Percentiles rank a stretch among this genome's conserved stretches.
Conservation (phyloP, 1,139 yeast genomes). For the Torulaspora pretoriensis region DNA sequence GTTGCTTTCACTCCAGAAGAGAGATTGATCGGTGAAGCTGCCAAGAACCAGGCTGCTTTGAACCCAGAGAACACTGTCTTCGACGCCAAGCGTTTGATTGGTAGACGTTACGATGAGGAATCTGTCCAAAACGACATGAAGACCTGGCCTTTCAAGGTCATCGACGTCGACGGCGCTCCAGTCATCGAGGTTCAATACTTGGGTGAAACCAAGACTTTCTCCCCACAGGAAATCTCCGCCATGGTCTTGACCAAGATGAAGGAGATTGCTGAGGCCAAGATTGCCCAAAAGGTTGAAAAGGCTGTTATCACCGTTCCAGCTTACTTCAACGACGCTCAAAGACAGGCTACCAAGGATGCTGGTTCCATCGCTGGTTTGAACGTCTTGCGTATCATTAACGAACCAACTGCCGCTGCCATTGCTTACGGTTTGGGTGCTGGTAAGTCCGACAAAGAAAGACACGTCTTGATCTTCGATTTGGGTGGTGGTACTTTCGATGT, state of each 20-base stretch:
- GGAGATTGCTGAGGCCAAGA: constrained; percentile 87
- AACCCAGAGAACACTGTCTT: constrained; percentile 79
- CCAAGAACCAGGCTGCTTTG: constrained; percentile 87
- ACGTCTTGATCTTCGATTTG: constrained; percentile 85
- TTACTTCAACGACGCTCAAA: constrained; percentile 92
- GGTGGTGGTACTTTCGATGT: constrained; percentile 98
- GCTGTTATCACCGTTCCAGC: constrained; percentile 97
- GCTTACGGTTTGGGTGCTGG: constrained; percentile 95
- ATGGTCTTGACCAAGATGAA: constrained; percentile 92
- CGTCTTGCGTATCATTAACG: constrained; percentile 86
- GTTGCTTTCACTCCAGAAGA: constrained; percentile 84
- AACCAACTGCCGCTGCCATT: constrained; percentile 95
- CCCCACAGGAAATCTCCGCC: constrained; percentile 89
- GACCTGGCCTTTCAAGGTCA: constrained; percentile 73
- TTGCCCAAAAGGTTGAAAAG: constrained; percentile 84
- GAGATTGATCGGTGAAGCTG: constrained; percentile 91
- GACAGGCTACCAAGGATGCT: constrained; percentile 95
- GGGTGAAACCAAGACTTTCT: constrained; percentile 67
- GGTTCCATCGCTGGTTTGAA: constrained; percentile 92
- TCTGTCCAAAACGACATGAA: constrained; percentile 79
- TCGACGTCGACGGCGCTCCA: constrained; percentile 72
- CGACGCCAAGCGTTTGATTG: constrained; percentile 85
- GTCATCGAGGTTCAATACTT: constrained; percentile 68
- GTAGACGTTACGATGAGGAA: constrained; percentile 72
- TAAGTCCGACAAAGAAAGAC: constrained; percentile 82